Conservation (phyloP, 805 yeast genomes). For the Wickerhamiella kurtzmanii region DNA sequence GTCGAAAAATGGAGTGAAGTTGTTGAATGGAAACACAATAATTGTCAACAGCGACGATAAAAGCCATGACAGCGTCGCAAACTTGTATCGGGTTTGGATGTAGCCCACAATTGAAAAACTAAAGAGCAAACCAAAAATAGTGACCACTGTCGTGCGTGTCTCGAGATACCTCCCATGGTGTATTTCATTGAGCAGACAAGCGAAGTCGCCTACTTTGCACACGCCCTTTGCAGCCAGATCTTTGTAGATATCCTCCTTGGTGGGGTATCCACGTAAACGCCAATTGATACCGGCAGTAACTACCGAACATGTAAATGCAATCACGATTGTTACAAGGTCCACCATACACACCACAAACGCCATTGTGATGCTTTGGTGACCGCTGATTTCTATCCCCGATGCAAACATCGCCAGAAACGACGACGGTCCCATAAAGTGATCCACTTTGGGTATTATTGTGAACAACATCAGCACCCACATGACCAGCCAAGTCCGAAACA, state of each 20-base stretch:
- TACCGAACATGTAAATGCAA: slow-evolving; percentile 15
- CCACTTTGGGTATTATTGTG: slow-evolving; percentile 12
- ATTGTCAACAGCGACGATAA: slow-evolving; percentile 19
- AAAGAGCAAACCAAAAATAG: slow-evolving; percentile 17
- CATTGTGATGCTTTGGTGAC: slow-evolving; percentile 18
- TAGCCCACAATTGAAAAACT: slow-evolving; percentile 14
- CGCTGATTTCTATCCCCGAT: slow-evolving; percentile 19
- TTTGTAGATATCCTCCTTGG: slow-evolving; percentile 6
- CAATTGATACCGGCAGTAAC: slow-evolving; percentile 20
- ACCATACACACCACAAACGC: slow-evolving; percentile 13
- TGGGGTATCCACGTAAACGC: slow-evolving; percentile 17
- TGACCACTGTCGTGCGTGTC: slow-evolving; percentile 15
- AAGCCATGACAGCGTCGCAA: slow-evolving; percentile 18
- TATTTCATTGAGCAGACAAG: slow-evolving; percentile 15
- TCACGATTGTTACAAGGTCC: slow-evolving; percentile 8
- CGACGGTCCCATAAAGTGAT: slow-evolving; percentile 20
- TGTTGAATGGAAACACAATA: slow-evolving; percentile 14
- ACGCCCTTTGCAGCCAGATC: slow-evolving; percentile 14
- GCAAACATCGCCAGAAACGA: slow-evolving; percentile 19
- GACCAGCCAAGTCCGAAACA: slow-evolving; percentile 20
- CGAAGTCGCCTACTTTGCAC: slow-evolving; percentile 13
- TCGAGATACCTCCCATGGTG: slow-evolving; percentile 18
- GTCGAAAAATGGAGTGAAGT: slow-evolving; percentile 19
- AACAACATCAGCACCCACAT: slow-evolving; percentile 19
- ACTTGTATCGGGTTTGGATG: slow-evolving; percentile 11